A percentile compares a stretch with the other conserved stretches of the same genome.
phyloP scores from a whole-genome alignment of 345 rosid genomes.

The Populus pruinosa region DNA sequence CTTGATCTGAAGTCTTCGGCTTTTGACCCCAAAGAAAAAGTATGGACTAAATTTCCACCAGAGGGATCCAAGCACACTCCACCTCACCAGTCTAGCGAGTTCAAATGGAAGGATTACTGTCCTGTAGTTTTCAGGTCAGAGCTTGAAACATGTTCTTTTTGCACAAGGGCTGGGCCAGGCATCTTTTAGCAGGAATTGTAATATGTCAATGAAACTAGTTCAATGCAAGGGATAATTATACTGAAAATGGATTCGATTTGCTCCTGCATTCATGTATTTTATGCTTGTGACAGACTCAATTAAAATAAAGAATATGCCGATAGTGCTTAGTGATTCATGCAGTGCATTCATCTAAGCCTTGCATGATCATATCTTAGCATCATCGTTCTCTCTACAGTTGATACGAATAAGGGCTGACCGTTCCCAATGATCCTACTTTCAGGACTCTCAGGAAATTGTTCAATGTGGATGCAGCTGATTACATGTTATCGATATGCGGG shows the following conservation, averaged over 20 bases:
- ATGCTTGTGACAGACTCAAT: neutral
- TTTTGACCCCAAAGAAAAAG: conserved; percentile 90
- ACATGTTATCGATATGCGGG: conserved; percentile 94
- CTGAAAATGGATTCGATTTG: neutral
- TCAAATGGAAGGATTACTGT: conserved; percentile 96
- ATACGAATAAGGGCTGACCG: conserved; percentile 7
- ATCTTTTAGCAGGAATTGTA: neutral
- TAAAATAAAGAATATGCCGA: neutral
- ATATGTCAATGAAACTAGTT: neutral
- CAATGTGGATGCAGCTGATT: conserved; percentile 91
- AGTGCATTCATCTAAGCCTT: neutral
- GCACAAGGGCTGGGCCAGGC: neutral
- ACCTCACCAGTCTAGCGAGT: conserved; percentile 86
- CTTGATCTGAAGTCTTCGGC: conserved; percentile 87
- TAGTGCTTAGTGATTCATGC: neutral
- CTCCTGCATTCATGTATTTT: neutral
- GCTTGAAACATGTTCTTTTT: neutral
- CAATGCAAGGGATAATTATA: neutral
- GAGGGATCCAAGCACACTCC: conserved; percentile 96
- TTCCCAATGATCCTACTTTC: conserved; percentile 17
- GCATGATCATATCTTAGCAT: neutral
- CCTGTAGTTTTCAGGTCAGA: conserved; percentile 92
- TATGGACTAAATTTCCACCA: conserved; percentile 94
- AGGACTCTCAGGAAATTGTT: conserved; percentile 95
- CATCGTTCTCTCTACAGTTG: neutral